Percentiles rank a stretch among this genome's conserved stretches.
Evolutionary conservation across 1,139 yeast genomes (phyloP).

Genomic region (Candida sp.): DNA sequence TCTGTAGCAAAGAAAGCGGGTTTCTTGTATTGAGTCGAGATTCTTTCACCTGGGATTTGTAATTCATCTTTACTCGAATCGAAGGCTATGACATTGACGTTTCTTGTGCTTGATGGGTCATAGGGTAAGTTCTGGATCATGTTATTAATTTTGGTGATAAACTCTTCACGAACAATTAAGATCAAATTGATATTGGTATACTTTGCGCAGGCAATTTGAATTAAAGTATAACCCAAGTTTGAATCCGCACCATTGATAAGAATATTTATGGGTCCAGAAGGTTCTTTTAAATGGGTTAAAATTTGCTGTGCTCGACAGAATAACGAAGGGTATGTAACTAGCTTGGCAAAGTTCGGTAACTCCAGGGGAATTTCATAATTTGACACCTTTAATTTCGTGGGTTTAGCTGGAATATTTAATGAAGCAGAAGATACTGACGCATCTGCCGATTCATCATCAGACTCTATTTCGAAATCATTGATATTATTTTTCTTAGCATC

Average conservation of each 20-base stretch:
- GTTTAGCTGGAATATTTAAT: background rate
- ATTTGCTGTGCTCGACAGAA: conserved; percentile 41
- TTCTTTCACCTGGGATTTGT: conserved; percentile 33
- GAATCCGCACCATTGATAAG: conserved; percentile 47
- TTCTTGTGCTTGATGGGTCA: conserved; percentile 18
- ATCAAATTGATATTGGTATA: conserved; percentile 26
- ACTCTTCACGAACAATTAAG: conserved; percentile 29
- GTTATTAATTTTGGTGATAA: conserved; percentile 16
- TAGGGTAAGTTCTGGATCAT: conserved; percentile 18
- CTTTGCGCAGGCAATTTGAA: conserved; percentile 29
- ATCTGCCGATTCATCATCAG: conserved; percentile 6
- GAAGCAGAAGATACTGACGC: conserved; percentile 1
- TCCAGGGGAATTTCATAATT: conserved; percentile 7
- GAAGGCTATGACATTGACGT: conserved; percentile 27
- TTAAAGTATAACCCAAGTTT: conserved; percentile 31
- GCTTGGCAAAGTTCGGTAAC: conserved; percentile 33
- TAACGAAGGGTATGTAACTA: conserved; percentile 30
- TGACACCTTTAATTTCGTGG: conserved; percentile 2
- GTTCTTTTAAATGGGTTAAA: conserved; percentile 22
- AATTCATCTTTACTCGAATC: conserved; percentile 36
- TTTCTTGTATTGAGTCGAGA: conserved; percentile 35
- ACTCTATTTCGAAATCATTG: conserved; percentile 14
- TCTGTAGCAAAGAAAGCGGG: conserved; percentile 40
- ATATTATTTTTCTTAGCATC: conserved; percentile 2
- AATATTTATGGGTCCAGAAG: conserved; percentile 18